Base-by-base conservation (phyloP, 805 yeast species). In the Teunomyces kruisii region DNA sequence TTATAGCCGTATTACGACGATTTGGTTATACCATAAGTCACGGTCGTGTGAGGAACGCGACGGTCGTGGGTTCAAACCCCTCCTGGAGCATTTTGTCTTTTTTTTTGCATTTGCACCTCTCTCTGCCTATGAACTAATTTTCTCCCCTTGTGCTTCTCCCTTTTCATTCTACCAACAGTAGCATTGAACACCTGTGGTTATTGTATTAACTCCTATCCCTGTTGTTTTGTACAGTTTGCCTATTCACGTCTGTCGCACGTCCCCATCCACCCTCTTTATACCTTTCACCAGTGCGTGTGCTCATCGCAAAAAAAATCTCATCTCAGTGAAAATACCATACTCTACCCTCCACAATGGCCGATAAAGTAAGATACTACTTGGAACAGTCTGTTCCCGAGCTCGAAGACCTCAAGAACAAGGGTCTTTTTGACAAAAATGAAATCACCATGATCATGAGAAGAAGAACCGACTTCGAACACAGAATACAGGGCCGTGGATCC, bases 391-490 rank as follows among this genome's bases (percentile, higher is more conserved):
- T 91, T 58, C 96, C 96, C 0, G 99, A 94, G 65, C 75, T 94
- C 44, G 92, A 91, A 57, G 99, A 92, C 57, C 77, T 94, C 28
- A 82, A 84, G 47, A 79, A 79, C 46, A 85, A 88, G 57, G 90
- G 90, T 3, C 73, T 94, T 4, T 94, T 94, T 64, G 84, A 82
- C 33, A 86, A 86, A 55, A 79, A 79, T 54, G 99, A 94, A 66
- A 81, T 90, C 52, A 82, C 84, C 32, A 76, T 78, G 72, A 85
- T 94, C 43, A 88, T 92, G 89, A 84, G 94, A 68, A 80, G 90
- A 60, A 79, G 99, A 69, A 92, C 97, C 0, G 97, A 91, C 66
- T 94, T 90, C 57, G 99, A 94, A 67, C 96, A 94, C 63, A 70
- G 96, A 46, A 79, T 94, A 43, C 79, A 80, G 37, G 88, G 96